Evolutionary conservation across 768 basidiomycete species (phyloP), one percentile per base, ranked within the genome.

Genomic region (Hydnum rufescens): DNA sequence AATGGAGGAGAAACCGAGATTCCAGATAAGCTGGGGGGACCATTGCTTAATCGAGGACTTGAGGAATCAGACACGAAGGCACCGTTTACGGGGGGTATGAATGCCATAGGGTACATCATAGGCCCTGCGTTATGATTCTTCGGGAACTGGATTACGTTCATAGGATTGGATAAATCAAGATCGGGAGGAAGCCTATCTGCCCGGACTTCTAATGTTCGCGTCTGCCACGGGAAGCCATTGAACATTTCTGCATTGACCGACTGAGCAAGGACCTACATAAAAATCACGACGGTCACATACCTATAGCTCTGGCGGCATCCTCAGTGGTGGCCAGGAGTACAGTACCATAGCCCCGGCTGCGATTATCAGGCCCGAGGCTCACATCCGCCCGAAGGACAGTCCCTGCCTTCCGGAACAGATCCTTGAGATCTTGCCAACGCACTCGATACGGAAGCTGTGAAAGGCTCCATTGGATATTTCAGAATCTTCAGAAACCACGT

Each of bases 161-260:
- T 13, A 18, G 51, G 32, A 16, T 50, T 49, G 18, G 47, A 43
- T 25, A 31, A 30, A 32, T 28, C 52, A 57, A 73, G 72, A 55
- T 81, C 77, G 22, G 74, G 73, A 26, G 77, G 75, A 13, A 90
- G 70, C 42, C 89, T 75, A 65, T 96, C 92, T 4, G 81, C 82
- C 23, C 92, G 74, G 25, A 96, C 92, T 66, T 96, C 92, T 23
- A 96, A 76, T 19, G 82, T 74, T 5, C 92, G 72, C 4, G 86
- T 87, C 67, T 95, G 92, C 90, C 92, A 97, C n/a, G 79, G 80
- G 64, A 85, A 95, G 16, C 92, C 93, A 61, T 96, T 86, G 66
- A 93, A 93, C 73, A 87, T 82, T 57, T 95, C 89, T 65, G 46
- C 3, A 18, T 16, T 3, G 28, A 22, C 53, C 44, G 19, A 6